phyloP scores from a whole-genome alignment of 106 monocot genomes.

The Allium fistulosum region DNA sequence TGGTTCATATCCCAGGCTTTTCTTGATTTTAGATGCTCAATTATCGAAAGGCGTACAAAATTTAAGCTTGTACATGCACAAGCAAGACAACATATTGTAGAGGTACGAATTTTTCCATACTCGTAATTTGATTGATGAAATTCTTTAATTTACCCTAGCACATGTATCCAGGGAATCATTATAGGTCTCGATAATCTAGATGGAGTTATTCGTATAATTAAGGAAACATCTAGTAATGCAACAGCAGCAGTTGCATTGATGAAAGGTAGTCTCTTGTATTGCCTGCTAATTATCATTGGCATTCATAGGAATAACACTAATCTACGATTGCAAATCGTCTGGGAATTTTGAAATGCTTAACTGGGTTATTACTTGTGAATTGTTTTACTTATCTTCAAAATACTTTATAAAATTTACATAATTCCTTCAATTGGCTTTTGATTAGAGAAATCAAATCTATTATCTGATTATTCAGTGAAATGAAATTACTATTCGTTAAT shows the following conservation, averaged over 20 bases:
- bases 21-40: slow-evolving; percentile 83
- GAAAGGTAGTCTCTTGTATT: slow-evolving; percentile 38
- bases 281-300: not conserved
- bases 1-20: slow-evolving; percentile 53
- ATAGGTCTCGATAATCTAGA: slow-evolving; percentile 96
- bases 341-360: no score
- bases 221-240: slow-evolving; percentile 45
- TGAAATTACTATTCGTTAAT: no score
- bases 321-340: no score
- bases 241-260: slow-evolving; percentile 48
- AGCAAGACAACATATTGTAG: slow-evolving; percentile 77
- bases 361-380: no score
- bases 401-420: no score
- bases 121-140: no score
- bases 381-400: no score
- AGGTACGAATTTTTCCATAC: slow-evolving; percentile 34
- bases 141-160: no score
- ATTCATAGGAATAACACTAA: no score
- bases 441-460: no score
- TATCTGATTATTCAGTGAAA: no score
- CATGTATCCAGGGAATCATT: slow-evolving; percentile 59
- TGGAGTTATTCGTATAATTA: slow-evolving; percentile 72
- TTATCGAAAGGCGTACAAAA: slow-evolving; percentile 89
- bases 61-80: slow-evolving; percentile 84
- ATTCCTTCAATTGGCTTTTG: no score